phyloP scores from a whole-genome alignment of 768 basidiomycete genomes.

The Collybiopsis luxurians region DNA sequence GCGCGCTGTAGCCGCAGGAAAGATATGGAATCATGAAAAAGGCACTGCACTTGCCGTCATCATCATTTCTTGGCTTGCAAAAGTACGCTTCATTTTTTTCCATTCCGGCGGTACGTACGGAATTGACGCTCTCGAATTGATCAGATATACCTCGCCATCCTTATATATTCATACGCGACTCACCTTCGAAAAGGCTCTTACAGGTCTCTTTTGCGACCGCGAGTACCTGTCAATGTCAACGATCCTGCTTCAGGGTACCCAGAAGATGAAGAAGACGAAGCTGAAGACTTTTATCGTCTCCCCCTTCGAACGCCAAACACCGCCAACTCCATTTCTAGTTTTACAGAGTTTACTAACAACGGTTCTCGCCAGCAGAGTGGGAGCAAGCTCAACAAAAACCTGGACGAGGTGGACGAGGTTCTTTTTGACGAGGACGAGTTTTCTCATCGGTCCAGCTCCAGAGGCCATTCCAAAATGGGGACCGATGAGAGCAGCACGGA shows the following conservation, averaged over 20 bases:
- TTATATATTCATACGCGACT: constrained; percentile 90
- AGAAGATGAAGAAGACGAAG: constrained; percentile 60
- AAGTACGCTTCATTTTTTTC: constrained; percentile 50
- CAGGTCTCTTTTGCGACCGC: constrained; percentile 67
- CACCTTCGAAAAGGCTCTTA: constrained; percentile 93
- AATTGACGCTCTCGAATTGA: too few relatives aligned
- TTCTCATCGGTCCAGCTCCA: constrained; percentile 36
- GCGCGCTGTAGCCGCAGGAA: constrained; percentile 68
- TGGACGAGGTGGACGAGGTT: constrained; percentile 47
- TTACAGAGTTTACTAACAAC: constrained; percentile 60
- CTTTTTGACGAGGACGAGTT: constrained; percentile 63
- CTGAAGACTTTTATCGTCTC: constrained; percentile 67
- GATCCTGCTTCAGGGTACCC: constrained; percentile 33
- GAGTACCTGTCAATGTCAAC: constrained; percentile 30
- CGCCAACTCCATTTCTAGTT: constrained; percentile 46
- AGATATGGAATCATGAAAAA: constrained; percentile 90
- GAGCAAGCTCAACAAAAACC: constrained; percentile 19
- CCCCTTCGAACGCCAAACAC: constrained; percentile 48
- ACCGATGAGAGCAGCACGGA: constrained; percentile 41
- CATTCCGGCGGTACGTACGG: too few relatives aligned
- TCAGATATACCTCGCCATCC: constrained; percentile 91
- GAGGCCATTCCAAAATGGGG: constrained; percentile 40
- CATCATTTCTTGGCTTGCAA: constrained; percentile 79
- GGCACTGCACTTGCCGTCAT: constrained; percentile 76
- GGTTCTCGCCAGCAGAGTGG: constrained; percentile 15